Base-by-base conservation (phyloP, 2,329 filamentous ascomycete species). In the Phaeoacremonium minimum region DNA sequence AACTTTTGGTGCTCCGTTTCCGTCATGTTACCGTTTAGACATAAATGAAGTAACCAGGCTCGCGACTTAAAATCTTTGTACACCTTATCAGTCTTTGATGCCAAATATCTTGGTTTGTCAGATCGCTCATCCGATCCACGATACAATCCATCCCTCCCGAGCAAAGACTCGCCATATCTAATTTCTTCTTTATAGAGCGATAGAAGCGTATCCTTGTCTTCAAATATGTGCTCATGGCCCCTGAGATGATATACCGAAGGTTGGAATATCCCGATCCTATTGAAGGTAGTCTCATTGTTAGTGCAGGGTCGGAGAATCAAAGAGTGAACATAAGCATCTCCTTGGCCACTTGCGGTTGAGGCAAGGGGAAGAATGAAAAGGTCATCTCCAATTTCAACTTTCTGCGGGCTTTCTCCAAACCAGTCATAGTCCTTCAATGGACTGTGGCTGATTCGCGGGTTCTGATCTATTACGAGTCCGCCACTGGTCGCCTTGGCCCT, bases 1-100 rank as follows among this genome's bases (percentile, higher is more conserved):
- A 26, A 26, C 9, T 26, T n/a, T 9, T n/a, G 9, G 22, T 9
- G 2, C 22, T 26, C 22, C n/a, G n/a, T 9, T 12, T 67, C 69
- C 0, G 61, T 64, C 17, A 39, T 77, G 14, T 58, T 77, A 4
- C 17, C 14, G 18, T 17, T 26, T 17, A 17, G 22, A 61, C 64
- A 35, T 67, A 66, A 3, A 37, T 53, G 34, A 31, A 14, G 33
- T 33, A 18, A 18, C 17, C 17, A 28, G 22, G 22, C 22, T 26
- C 22, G 9, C 22, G 22, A 26, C 9, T 26, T 9, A n/a, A 26
- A 26, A 26, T n/a, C 22, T 9, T n/a, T 9, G 22, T 26, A 26
- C n/a, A n/a, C 22, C 22, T 26, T 26, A n/a, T 26, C 9, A 9
- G 22, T n/a, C 9, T 26, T 26, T 9, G 22, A 26, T 9, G 22